These are phyloP conservation scores for Zymoseptoria ardabiliae DNA, from an alignment of 2,329 filamentous ascomycete species.

Conservation along the genomic window DNA sequence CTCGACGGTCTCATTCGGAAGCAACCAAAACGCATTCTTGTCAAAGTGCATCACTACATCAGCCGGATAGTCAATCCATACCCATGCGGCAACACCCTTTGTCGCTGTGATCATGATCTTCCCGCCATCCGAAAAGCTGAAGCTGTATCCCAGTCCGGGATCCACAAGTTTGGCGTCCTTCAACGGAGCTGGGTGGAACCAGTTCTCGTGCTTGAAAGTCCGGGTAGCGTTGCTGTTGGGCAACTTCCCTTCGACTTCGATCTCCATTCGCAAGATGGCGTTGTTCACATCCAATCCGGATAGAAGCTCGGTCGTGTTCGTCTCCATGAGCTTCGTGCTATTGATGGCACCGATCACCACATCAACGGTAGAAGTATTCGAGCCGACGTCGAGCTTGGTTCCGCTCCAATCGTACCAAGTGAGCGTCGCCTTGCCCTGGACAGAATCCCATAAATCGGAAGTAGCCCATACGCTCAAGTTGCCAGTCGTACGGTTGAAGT, in stretches of 20 bases:
- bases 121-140: constrained; percentile 26
- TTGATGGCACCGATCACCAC: constrained; percentile 48
- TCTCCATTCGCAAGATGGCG: constrained; percentile 38
- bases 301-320: constrained; percentile 33
- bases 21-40: constrained; percentile 47
- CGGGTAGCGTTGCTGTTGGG: constrained; percentile 38
- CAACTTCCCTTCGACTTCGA: constrained; percentile 39
- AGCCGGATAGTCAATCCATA: constrained; percentile 48
- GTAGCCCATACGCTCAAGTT: constrained; percentile 49
- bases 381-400: constrained; percentile 34
- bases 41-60: constrained; percentile 46
- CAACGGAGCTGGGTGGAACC: constrained; percentile 43
- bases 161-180: constrained; percentile 42
- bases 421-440: constrained; percentile 41
- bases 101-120: constrained; percentile 36
- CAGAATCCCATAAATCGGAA: constrained; percentile 50
- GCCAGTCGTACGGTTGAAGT: constrained; percentile 46
- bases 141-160: constrained; percentile 40
- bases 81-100: constrained; percentile 45
- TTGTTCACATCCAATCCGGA: constrained; percentile 26
- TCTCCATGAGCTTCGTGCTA: constrained; percentile 41
- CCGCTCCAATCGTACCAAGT: constrained; percentile 48
- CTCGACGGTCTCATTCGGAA: constrained; percentile 38
- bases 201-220: constrained; percentile 45
- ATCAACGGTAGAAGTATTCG: constrained; percentile 21